Conservation (phyloP, 2,329 filamentous ascomycete genomes). For the Akanthomyces dipterigenus region DNA sequence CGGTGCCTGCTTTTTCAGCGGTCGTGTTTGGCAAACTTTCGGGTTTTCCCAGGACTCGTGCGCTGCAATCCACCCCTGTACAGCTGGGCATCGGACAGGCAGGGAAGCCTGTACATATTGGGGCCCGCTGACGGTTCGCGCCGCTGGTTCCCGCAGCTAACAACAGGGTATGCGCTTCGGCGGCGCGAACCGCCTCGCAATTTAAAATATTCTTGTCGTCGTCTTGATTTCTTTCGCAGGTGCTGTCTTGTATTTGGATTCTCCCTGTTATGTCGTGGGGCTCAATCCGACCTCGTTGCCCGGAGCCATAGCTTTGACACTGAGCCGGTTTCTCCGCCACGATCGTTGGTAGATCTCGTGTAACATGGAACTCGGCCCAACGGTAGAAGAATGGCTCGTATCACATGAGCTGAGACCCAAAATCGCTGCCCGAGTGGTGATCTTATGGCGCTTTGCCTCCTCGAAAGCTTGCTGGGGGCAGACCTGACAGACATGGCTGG, state of each 20-base stretch:
- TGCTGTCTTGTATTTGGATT: background rate
- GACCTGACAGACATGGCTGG: background rate
- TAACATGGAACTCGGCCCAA: background rate
- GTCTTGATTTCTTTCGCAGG: background rate
- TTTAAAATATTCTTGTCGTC: background rate
- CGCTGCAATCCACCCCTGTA: background rate
- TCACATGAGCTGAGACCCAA: background rate
- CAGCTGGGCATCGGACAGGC: constrained; percentile 3
- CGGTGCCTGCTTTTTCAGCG: background rate
- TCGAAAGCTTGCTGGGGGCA: background rate
- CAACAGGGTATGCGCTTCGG: background rate
- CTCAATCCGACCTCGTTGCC: no score
- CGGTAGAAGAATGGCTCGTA: background rate
- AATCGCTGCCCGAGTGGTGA: background rate
- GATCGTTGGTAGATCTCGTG: background rate
- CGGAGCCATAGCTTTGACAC: background rate
- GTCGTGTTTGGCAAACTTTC: background rate
- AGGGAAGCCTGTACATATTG: background rate
- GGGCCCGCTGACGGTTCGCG: constrained; percentile 9
- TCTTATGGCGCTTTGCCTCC: background rate
- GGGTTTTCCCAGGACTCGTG: background rate
- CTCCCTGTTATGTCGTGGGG: background rate
- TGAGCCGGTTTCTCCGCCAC: background rate
- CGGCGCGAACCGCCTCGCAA: background rate
- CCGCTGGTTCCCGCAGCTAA: constrained; percentile 10